Percentiles rank a stretch among this genome's conserved stretches.
Evolutionary conservation across 768 basidiomycete species (phyloP).

Genomic region (Favolaschia claudopus): DNA sequence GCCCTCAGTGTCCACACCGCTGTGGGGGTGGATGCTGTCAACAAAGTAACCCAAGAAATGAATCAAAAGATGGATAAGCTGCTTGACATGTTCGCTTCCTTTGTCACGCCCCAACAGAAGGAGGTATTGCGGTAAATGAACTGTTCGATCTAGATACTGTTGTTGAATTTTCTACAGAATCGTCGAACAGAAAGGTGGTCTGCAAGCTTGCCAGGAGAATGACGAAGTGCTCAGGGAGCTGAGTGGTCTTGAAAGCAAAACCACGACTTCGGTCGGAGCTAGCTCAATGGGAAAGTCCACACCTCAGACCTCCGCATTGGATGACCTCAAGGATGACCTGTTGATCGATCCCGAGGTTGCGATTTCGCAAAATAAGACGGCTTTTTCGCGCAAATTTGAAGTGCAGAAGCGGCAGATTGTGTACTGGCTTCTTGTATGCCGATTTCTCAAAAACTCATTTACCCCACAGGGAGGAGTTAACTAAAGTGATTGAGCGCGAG

Average conservation of each 20-base stretch:
- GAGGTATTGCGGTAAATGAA: slow-evolving; percentile 32
- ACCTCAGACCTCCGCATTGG: slow-evolving; percentile 20
- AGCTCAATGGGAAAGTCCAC: no score
- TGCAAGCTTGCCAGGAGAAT: slow-evolving; percentile 26
- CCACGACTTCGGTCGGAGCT: no score
- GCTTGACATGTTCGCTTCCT: slow-evolving; percentile 33
- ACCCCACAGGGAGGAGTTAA: slow-evolving; percentile 33
- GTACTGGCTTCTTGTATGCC: background rate
- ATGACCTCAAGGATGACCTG: slow-evolving; percentile 32
- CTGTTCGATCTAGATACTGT: background rate
- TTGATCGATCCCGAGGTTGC: slow-evolving; percentile 34
- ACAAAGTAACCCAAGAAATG: slow-evolving; percentile 25
- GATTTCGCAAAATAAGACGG: slow-evolving; percentile 36
- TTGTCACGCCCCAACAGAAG: slow-evolving; percentile 30
- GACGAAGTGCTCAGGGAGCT: slow-evolving; percentile 27
- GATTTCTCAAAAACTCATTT: background rate
- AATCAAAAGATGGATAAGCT: slow-evolving; percentile 31
- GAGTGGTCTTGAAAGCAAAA: slow-evolving; percentile 21
- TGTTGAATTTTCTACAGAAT: background rate
- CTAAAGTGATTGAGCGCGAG: slow-evolving; percentile 36
- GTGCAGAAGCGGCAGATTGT: slow-evolving; percentile 39
- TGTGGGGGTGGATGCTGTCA: slow-evolving; percentile 31
- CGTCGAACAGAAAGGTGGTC: slow-evolving; percentile 31
- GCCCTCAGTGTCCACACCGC: slow-evolving; percentile 40
- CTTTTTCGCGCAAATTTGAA: slow-evolving; percentile 44